Evolutionary conservation across 345 rosid species (phyloP).

Genomic region (Passiflora organensis): DNA sequence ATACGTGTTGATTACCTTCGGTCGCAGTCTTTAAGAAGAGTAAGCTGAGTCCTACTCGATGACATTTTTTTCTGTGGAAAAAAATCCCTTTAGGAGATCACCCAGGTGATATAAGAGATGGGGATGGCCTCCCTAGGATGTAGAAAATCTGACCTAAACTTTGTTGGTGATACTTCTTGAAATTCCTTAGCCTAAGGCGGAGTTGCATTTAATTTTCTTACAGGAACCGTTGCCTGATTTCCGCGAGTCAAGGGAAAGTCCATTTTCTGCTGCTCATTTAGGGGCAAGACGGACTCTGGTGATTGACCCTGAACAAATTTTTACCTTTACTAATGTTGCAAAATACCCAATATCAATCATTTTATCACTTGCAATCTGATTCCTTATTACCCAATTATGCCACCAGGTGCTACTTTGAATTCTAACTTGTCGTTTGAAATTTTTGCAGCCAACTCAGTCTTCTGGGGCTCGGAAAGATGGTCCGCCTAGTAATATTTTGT

Average conservation of each 20-base stretch:
- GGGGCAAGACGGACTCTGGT: constrained; percentile 53
- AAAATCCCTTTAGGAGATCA: neutral
- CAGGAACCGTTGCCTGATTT: constrained; percentile 74
- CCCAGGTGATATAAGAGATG: too few relatives aligned
- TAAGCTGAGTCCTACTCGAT: constrained; percentile 30
- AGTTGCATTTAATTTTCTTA: neutral
- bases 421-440: neutral
- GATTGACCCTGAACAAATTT: constrained; percentile 16
- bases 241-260: constrained; percentile 48
- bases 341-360: neutral
- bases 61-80: neutral
- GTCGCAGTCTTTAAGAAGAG: constrained; percentile 64
- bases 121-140: too few relatives aligned
- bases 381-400: neutral
- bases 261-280: constrained; percentile 32
- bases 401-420: neutral
- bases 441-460: constrained; percentile 44
- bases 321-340: neutral
- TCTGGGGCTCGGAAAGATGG: constrained; percentile 50
- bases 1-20: constrained; percentile 90
- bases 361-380: neutral
- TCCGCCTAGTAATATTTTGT: constrained; percentile 75
- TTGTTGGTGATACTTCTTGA: too few relatives aligned
- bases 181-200: neutral
- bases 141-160: too few relatives aligned